Conservation (phyloP, 129 eudicot species). For the Mikania micrantha region DNA sequence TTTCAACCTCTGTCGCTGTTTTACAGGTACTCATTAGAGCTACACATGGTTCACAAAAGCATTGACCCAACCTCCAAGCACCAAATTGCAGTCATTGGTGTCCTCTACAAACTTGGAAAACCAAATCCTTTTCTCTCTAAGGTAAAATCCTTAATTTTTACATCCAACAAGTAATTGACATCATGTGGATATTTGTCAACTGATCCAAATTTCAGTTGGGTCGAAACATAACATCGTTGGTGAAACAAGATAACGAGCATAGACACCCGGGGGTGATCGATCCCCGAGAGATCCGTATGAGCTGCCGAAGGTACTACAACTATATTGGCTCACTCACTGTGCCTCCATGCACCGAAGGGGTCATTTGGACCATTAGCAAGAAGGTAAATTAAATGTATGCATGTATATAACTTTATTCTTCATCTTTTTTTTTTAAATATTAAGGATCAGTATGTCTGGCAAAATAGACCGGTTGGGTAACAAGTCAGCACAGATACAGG, state of each 20-base stretch:
- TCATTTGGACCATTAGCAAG: conserved; percentile 43
- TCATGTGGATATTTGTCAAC: not conserved
- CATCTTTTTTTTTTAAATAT: not conserved
- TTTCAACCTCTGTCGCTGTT: too few relatives aligned
- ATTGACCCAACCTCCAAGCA: conserved; percentile 24
- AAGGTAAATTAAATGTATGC: conserved; percentile 12
- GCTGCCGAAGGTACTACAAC: conserved; percentile 39
- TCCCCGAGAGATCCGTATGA: conserved; percentile 32
- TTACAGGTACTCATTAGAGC: conserved; percentile 48
- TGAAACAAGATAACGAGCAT: conserved; percentile 14
- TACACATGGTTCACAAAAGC: conserved; percentile 60
- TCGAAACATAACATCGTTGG: conserved; percentile 29
- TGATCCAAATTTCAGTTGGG: conserved; percentile 14
- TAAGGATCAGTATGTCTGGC: too few relatives aligned
- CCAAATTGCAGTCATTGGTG: conserved; percentile 42
- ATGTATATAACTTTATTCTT: too few relatives aligned
- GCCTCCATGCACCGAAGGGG: conserved; percentile 53
- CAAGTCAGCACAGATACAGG: too few relatives aligned
- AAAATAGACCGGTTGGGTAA: too few relatives aligned
- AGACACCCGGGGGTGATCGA: conserved; percentile 28
- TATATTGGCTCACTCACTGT: conserved; percentile 55
- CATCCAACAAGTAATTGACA: not conserved
- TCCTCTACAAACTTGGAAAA: conserved; percentile 48
- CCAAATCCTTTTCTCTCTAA: conserved; percentile 43
- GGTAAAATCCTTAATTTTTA: conserved; percentile 29